A percentile compares a stretch with the other conserved stretches of the same genome.
phyloP scores from a whole-genome alignment of 2,329 filamentous ascomycete genomes.

The Ophiostoma himal-ulmi region DNA sequence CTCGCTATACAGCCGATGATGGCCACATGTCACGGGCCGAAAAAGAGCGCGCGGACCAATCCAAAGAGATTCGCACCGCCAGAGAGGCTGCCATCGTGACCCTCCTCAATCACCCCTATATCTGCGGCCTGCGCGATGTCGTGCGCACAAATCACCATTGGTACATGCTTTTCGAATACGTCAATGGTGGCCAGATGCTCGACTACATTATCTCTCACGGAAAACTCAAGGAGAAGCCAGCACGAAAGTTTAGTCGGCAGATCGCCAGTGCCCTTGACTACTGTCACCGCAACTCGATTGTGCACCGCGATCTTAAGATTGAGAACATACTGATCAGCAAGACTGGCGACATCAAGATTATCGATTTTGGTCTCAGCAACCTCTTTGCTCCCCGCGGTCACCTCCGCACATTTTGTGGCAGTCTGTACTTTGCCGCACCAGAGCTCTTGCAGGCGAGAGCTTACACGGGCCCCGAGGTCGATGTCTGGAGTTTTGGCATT shows the following conservation, averaged over 20 bases:
- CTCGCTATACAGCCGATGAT: slow-evolving; percentile 82
- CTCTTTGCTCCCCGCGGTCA: slow-evolving; percentile 80
- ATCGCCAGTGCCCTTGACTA: slow-evolving; percentile 96
- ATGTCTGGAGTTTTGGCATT: slow-evolving; percentile 98
- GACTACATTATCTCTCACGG: slow-evolving; percentile 99
- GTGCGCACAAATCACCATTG: slow-evolving; percentile 96
- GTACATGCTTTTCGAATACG: slow-evolving; percentile 99
- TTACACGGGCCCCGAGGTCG: slow-evolving; percentile 93
- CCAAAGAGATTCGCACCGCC: slow-evolving; percentile 91
- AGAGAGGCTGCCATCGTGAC: slow-evolving; percentile 95
- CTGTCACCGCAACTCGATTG: slow-evolving; percentile 96
- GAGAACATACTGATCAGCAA: slow-evolving; percentile 99
- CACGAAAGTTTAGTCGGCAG: slow-evolving; percentile 93
- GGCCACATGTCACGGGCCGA: slow-evolving; percentile 65
- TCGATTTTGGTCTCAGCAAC: slow-evolving; percentile 96
- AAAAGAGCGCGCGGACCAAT: slow-evolving; percentile 86
- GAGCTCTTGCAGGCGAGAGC: slow-evolving; percentile 89
- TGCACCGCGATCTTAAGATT: slow-evolving; percentile 95
- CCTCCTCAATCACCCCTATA: slow-evolving; percentile 87
- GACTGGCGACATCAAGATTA: slow-evolving; percentile 98
- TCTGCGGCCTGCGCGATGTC: slow-evolving; percentile 92
- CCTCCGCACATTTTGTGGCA: slow-evolving; percentile 95
- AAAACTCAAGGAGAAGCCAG: slow-evolving; percentile 95
- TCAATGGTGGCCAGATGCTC: slow-evolving; percentile 98
- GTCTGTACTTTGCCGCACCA: slow-evolving; percentile 93